phyloP scores from a whole-genome alignment of 2,329 filamentous ascomycete species.

The Periconia sp. region DNA sequence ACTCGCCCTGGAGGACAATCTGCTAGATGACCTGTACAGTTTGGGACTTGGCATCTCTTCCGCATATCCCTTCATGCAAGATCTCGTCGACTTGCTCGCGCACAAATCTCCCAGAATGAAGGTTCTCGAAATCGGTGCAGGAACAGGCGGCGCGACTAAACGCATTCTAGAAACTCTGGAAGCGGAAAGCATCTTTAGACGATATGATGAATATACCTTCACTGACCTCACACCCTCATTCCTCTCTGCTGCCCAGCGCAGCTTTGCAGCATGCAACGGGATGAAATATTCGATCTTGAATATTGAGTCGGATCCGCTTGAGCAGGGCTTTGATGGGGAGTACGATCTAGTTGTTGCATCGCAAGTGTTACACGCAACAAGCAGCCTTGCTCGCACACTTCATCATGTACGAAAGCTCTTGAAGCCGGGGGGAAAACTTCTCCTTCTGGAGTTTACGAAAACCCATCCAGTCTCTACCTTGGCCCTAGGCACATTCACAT shows the following conservation, averaged over 20 bases:
- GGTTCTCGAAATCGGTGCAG: conserved; percentile 3
- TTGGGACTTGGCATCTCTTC: conserved; percentile 12
- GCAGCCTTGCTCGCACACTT: conserved; percentile 20
- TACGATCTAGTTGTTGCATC: conserved; percentile 28
- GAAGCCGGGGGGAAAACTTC: conserved; percentile 53
- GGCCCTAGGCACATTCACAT: conserved; percentile 16
- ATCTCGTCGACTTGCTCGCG: conserved; percentile 41
- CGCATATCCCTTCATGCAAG: conserved; percentile 17
- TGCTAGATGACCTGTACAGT: conserved; percentile 15
- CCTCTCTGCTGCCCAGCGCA: conserved; percentile 8
- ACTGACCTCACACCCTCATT: conserved; percentile 20
- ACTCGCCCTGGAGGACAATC: conserved; percentile 11
- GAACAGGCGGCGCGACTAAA: neutral
- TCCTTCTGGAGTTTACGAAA: conserved; percentile 49
- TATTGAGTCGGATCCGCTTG: conserved; percentile 15
- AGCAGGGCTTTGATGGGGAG: conserved; percentile 12
- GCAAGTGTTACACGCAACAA: conserved; percentile 19
- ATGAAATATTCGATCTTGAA: conserved; percentile 18
- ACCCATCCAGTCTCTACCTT: neutral
- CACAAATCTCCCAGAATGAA: conserved; percentile 18
- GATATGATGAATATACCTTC: conserved; percentile 21
- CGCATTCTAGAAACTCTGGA: conserved; percentile 1
- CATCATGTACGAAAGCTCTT: conserved; percentile 30
- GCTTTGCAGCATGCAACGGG: neutral
- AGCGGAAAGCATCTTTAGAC: conserved; percentile 4